A percentile compares a stretch with the other conserved stretches of the same genome.
Conservation (phyloP, 2,329 filamentous ascomycete species). For the Stachybotrys chartarum region DNA sequence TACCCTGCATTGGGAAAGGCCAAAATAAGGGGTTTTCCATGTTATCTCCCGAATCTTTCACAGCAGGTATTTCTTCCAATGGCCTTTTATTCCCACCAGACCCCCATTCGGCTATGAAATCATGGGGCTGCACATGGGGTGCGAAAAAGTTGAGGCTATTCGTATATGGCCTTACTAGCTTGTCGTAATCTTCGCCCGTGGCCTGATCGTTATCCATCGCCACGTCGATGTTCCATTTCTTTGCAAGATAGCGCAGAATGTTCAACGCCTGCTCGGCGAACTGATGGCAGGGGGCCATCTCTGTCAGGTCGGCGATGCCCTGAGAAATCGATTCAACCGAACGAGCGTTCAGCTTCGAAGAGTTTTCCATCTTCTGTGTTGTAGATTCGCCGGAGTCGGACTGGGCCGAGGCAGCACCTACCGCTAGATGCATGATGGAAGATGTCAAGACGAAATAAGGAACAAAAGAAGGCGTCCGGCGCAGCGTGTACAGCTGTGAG, state of each 20-base stretch:
- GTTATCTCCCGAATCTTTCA: background rate
- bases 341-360: constrained; percentile 26
- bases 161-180: constrained; percentile 37
- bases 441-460: constrained; percentile 56
- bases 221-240: constrained; percentile 52
- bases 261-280: constrained; percentile 55
- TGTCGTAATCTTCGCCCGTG: constrained; percentile 28
- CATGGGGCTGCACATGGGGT: constrained; percentile 39
- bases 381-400: constrained; percentile 7
- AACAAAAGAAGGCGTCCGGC: constrained; percentile 53
- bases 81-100: constrained; percentile 6
- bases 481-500: constrained; percentile 49
- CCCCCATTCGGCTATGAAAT: constrained; percentile 43
- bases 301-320: constrained; percentile 49
- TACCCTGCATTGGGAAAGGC: constrained; percentile 54
- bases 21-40: constrained; percentile 49
- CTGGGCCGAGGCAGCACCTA: constrained; percentile 31
- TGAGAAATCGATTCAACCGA: constrained; percentile 40
- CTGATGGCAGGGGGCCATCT: constrained; percentile 55
- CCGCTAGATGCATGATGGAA: constrained; percentile 52
- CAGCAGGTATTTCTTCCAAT: background rate
- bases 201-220: constrained; percentile 28
- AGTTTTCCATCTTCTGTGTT: constrained; percentile 22
- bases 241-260: constrained; percentile 50
- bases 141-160: constrained; percentile 51